Percentiles rank a stretch among this genome's conserved stretches.
phyloP scores from a whole-genome alignment of 2,329 filamentous ascomycete species.

The Monosporascus sp. region DNA sequence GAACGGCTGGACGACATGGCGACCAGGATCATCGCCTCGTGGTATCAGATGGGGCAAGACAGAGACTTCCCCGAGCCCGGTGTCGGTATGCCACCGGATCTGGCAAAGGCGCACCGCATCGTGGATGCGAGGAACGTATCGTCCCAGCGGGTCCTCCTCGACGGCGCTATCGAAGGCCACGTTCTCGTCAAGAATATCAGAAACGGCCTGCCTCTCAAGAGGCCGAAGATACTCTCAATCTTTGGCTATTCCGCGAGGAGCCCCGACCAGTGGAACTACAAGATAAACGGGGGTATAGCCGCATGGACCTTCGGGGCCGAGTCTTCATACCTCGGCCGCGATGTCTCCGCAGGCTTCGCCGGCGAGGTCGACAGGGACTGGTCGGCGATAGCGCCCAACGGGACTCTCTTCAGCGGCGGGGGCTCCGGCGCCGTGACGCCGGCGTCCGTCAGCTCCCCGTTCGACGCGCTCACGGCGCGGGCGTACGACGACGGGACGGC shows the following conservation, averaged over 20 bases:
- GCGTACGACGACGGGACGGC: constrained; percentile 51
- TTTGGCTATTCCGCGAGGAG: constrained; percentile 55
- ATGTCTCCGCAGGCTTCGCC: constrained; percentile 22
- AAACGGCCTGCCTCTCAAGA: constrained; percentile 47
- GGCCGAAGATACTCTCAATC: constrained; percentile 48
- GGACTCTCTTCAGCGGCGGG: constrained; percentile 40
- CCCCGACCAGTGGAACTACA: constrained; percentile 37
- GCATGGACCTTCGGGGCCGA: constrained; percentile 37
- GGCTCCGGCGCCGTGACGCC: constrained; percentile 45
- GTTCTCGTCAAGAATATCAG: constrained; percentile 60
- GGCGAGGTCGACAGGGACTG: constrained; percentile 27
- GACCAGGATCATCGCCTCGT: constrained; percentile 46
- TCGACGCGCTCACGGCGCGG: constrained; percentile 47
- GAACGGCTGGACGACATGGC: constrained; percentile 58
- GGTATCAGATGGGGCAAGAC: constrained; percentile 52
- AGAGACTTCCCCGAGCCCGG: constrained; percentile 41
- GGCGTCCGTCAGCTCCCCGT: constrained; percentile 45
- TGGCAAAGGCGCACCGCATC: constrained; percentile 44
- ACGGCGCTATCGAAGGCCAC: constrained; percentile 58
- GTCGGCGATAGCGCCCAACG: constrained; percentile 41
- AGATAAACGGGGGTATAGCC: constrained; percentile 30
- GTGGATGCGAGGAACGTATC: constrained; percentile 51
- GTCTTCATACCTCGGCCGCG: constrained; percentile 28
- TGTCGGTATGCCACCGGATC: constrained; percentile 44
- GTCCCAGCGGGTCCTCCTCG: constrained; percentile 36